A percentile compares a stretch with the other conserved stretches of the same genome.
These are phyloP conservation scores for Claviceps purpurea DNA, from an alignment of 2,329 filamentous ascomycete genomes.

Conservation along the genomic window DNA sequence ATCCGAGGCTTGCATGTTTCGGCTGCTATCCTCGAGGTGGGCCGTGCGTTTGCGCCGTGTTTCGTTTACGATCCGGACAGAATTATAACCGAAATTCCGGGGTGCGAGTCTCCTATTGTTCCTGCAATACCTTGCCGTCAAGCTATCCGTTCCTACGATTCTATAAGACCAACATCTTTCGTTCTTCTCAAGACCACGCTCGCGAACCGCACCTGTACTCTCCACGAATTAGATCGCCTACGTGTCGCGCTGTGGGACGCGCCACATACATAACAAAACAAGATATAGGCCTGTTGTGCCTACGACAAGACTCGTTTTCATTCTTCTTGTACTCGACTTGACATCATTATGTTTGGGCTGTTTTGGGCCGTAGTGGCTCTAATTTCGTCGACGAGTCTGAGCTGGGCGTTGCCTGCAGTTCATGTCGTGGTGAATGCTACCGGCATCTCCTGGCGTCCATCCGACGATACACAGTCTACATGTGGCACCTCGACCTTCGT, in stretches of 20 bases:
- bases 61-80: neutral
- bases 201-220: neutral
- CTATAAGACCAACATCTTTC: neutral
- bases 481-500: slow-evolving; percentile 16
- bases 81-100: neutral
- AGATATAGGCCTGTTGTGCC: neutral
- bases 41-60: neutral
- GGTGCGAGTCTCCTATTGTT: neutral
- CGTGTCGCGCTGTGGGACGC: neutral
- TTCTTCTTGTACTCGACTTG: neutral
- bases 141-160: neutral
- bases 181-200: neutral
- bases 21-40: neutral
- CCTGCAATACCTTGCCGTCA: neutral
- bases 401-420: neutral
- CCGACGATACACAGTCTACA: slow-evolving; percentile 10
- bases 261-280: neutral
- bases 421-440: slow-evolving; percentile 7
- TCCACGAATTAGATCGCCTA: neutral
- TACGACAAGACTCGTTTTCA: neutral
- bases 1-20: neutral
- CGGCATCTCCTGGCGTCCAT: slow-evolving; percentile 14
- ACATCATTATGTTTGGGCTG: neutral
- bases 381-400: neutral
- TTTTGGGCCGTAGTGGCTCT: neutral